Conservation (phyloP, 2,329 filamentous ascomycete genomes). For the Trichoderma hamatum region DNA sequence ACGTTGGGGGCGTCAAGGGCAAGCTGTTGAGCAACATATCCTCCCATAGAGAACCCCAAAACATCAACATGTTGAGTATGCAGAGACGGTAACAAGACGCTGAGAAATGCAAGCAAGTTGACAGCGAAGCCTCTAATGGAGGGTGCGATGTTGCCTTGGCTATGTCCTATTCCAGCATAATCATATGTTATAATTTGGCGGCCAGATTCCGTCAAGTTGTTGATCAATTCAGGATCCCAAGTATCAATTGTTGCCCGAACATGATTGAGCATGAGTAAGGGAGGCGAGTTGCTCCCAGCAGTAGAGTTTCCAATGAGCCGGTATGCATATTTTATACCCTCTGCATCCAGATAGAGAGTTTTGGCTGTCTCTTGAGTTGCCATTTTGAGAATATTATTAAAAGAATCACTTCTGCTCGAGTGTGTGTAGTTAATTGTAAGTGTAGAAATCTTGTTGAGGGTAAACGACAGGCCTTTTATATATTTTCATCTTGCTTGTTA, state of each 20-base stretch:
- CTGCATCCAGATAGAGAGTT: slow-evolving; percentile 37
- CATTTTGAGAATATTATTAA: slow-evolving; percentile 31
- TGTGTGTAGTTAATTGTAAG: neutral
- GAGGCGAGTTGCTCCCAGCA: slow-evolving; percentile 38
- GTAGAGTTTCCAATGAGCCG: slow-evolving; percentile 37
- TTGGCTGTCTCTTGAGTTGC: slow-evolving; percentile 37
- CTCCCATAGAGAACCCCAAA: slow-evolving; percentile 56
- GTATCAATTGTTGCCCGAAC: slow-evolving; percentile 38
- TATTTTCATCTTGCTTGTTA: neutral
- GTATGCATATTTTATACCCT: slow-evolving; percentile 40
- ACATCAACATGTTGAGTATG: slow-evolving; percentile 42
- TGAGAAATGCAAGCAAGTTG: slow-evolving; percentile 7
- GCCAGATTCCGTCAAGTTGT: slow-evolving; percentile 54
- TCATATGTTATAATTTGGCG: slow-evolving; percentile 39
- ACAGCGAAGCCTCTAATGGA: slow-evolving; percentile 5
- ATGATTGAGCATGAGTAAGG: slow-evolving; percentile 32
- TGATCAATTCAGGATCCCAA: slow-evolving; percentile 47
- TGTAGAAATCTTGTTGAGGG: neutral
- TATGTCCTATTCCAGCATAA: slow-evolving; percentile 29
- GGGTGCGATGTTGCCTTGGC: neutral
- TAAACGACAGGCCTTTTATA: neutral
- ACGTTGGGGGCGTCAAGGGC: slow-evolving; percentile 44
- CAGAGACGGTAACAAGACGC: neutral
- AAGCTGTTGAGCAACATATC: slow-evolving; percentile 49
- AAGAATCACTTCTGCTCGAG: neutral